Conservation (phyloP, 2,329 filamentous ascomycete genomes). For the Penicillium brasilianum region DNA sequence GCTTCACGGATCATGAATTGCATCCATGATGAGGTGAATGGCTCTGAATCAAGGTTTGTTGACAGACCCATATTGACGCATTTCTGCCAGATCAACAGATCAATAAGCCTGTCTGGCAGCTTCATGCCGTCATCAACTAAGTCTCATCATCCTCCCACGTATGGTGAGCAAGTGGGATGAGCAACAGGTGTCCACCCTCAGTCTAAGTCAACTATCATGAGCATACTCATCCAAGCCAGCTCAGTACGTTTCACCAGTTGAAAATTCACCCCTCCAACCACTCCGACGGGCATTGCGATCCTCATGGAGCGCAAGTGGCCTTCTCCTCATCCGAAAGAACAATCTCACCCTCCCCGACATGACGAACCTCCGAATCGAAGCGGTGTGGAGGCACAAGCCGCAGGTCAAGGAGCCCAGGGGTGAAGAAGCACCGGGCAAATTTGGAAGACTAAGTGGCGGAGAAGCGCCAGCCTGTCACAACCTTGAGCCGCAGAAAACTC, state of each 20-base stretch:
- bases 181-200: background rate
- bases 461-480: slow-evolving; percentile 2
- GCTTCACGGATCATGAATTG: background rate
- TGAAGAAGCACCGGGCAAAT: background rate
- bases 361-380: background rate
- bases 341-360: background rate
- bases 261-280: no score
- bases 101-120: no score
- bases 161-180: background rate
- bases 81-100: background rate
- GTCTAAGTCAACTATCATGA: background rate
- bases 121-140: background rate
- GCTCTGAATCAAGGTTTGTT: background rate
- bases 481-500: background rate
- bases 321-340: background rate
- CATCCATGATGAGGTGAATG: background rate
- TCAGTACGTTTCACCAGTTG: background rate
- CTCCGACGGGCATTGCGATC: background rate
- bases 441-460: background rate
- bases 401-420: background rate
- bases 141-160: background rate
- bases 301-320: background rate
- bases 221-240: background rate
- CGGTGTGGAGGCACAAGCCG: slow-evolving; percentile 4
- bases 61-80: background rate